Base-by-base conservation (phyloP, 495 filamentous ascomycete species). In the Neurospora africana region DNA sequence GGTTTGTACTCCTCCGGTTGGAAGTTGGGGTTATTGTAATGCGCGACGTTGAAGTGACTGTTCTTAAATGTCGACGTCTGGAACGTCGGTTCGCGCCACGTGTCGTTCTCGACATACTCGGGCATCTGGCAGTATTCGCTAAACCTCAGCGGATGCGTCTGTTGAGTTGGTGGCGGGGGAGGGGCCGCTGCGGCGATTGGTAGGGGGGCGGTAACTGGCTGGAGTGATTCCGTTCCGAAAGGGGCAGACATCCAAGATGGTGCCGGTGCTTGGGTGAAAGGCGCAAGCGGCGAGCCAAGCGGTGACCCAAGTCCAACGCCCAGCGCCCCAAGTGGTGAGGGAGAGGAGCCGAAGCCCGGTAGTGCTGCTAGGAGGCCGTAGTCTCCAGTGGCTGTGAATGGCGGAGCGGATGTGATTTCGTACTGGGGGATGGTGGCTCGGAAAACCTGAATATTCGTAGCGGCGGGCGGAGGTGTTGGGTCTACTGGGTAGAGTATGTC, bases 401-500 rank as follows among this genome's bases (percentile, higher is more conserved):
- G 79, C 13, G 83, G 79, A 10, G 79, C 81, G 69, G 68, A 74
- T 35, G 77, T 75, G 33, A 84, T 79, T 39, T 83, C 78, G 74
- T 79, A 82, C 44, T 83, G 79, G 39, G 78, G 80, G 67, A 85
- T 83, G 65, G 74, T 76, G 17, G 77, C 78, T 58, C 84, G 82
- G 76, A 86, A 78, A 39, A 92, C 82, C 73, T 87, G 87, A 3
- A 90, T 75, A 68, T 86, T 80, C 74, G 88, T 82, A 44, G 85
- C 82, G 21, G 73, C 75, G 30, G 86, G 84, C 71, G 83, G 80
- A 76, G 86, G 82, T 38, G 84, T 76, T 53, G 87, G 78, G 69
- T 89, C 83, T 74, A 89, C 86, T 75, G 88, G 92, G 83, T 99
- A 99, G 21, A 98, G 85, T 70, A 99, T 88, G 81, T 99, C 95